These are phyloP conservation scores for Penicillium digitatum DNA, from an alignment of 2,329 filamentous ascomycete genomes.

Conservation along the genomic window DNA sequence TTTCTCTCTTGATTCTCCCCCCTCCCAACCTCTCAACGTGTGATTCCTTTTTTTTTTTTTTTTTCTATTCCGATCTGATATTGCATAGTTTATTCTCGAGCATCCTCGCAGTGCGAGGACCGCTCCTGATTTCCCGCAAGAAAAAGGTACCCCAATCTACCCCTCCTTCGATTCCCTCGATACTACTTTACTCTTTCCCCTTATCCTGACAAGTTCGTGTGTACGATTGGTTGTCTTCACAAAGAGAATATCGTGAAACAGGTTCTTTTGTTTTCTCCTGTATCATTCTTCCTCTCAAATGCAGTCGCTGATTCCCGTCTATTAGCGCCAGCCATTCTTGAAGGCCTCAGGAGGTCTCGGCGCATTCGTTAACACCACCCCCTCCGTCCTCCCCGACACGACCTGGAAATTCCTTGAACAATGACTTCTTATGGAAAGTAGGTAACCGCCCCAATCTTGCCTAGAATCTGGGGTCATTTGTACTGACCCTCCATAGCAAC, in stretches of 20 bases:
- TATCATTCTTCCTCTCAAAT: neutral
- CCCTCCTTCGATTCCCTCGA: slow-evolving; percentile 5
- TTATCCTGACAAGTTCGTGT: neutral
- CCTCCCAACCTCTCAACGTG: neutral
- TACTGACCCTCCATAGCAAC: slow-evolving; percentile 35
- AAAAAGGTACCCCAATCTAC: slow-evolving; percentile 8
- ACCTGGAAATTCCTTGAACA: slow-evolving; percentile 11
- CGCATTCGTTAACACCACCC: slow-evolving; percentile 18
- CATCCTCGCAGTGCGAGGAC: slow-evolving; percentile 27
- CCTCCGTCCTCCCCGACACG: neutral
- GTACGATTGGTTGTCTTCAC: neutral
- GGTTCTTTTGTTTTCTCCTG: no score
- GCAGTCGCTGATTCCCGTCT: slow-evolving; percentile 7
- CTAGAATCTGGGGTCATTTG: neutral
- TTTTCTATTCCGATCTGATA: slow-evolving; percentile 4
- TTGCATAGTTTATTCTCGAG: slow-evolving; percentile 9
- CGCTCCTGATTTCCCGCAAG: slow-evolving; percentile 7
- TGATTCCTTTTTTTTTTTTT: neutral
- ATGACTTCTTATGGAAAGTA: slow-evolving; percentile 39
- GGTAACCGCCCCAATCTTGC: slow-evolving; percentile 13
- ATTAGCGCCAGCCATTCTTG: slow-evolving; percentile 9
- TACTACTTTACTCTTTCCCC: neutral
- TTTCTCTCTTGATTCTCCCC: slow-evolving; percentile 6
- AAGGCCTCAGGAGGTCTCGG: slow-evolving; percentile 25
- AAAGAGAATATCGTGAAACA: neutral